These are phyloP conservation scores for Epichloe coenophiala DNA, from an alignment of 2,329 filamentous ascomycete genomes.

Conservation along the genomic window DNA sequence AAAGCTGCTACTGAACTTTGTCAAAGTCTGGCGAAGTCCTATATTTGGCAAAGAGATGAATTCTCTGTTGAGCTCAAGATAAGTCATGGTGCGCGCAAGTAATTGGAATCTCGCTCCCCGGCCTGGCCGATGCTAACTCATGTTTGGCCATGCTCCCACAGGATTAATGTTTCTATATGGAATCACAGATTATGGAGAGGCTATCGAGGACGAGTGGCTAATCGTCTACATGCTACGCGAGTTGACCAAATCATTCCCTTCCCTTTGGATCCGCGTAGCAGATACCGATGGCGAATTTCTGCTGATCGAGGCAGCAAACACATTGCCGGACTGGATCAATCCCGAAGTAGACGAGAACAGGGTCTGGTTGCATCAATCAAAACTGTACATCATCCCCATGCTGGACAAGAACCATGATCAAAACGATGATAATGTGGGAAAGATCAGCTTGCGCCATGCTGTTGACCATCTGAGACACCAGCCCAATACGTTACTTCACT, in stretches of 20 bases:
- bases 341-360: slow-evolving; percentile 81
- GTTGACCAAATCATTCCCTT: slow-evolving; percentile 56
- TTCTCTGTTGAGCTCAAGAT: slow-evolving; percentile 59
- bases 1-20: slow-evolving; percentile 52
- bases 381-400: slow-evolving; percentile 57
- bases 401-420: slow-evolving; percentile 20
- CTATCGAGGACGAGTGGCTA: slow-evolving; percentile 94
- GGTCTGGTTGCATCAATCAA: slow-evolving; percentile 74
- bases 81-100: slow-evolving; percentile 33
- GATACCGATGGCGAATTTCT: slow-evolving; percentile 94
- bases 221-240: slow-evolving; percentile 81
- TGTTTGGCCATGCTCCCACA: neutral
- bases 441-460: slow-evolving; percentile 52
- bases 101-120: neutral
- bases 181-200: slow-evolving; percentile 78
- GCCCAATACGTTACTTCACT: slow-evolving; percentile 51
- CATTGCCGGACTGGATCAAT: slow-evolving; percentile 78
- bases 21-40: slow-evolving; percentile 57
- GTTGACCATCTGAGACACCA: slow-evolving; percentile 43
- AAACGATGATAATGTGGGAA: slow-evolving; percentile 2
- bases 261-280: slow-evolving; percentile 69
- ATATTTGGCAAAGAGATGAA: slow-evolving; percentile 87
- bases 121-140: neutral
- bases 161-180: slow-evolving; percentile 53
- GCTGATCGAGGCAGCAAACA: slow-evolving; percentile 82